Conservation (phyloP, 192 early-diverging fungal species). For the Chytriomyces sp. region DNA sequence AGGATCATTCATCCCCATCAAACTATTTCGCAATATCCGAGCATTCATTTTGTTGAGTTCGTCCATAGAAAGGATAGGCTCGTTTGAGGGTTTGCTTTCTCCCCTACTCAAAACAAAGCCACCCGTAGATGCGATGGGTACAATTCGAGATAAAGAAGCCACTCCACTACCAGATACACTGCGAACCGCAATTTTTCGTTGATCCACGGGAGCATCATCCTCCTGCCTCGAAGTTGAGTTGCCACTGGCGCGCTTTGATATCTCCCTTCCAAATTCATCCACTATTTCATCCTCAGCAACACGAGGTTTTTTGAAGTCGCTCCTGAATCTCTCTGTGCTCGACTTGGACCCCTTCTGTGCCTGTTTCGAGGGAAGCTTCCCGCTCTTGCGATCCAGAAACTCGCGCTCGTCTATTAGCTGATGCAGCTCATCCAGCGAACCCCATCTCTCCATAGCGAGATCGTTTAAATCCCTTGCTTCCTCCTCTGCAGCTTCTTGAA, state of each 20-base stretch:
- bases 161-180: background rate
- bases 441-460: constrained; percentile 73
- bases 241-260: background rate
- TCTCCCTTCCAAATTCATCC: constrained; percentile 40
- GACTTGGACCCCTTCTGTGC: background rate
- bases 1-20: constrained; percentile 58
- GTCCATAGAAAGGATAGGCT: constrained; percentile 50
- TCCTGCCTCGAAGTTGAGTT: too few species aligned
- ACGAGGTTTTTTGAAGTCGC: constrained; percentile 20
- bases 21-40: constrained; percentile 75
- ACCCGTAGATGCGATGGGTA: constrained; percentile 17
- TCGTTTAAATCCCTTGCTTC: constrained; percentile 62
- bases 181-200: background rate
- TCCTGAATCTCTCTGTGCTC: background rate
- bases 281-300: constrained; percentile 11
- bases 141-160: background rate
- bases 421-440: constrained; percentile 68
- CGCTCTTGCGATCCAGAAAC: constrained; percentile 53
- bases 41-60: constrained; percentile 88
- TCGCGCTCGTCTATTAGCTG: constrained; percentile 67
- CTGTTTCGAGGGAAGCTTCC: background rate
- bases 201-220: background rate
- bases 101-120: background rate
- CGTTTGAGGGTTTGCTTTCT: background rate
- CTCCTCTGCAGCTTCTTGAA: constrained; percentile 69